Evolutionary conservation across 352 stramenopile species (phyloP).

Genomic region (Globisporangium rhizosaccharum): DNA sequence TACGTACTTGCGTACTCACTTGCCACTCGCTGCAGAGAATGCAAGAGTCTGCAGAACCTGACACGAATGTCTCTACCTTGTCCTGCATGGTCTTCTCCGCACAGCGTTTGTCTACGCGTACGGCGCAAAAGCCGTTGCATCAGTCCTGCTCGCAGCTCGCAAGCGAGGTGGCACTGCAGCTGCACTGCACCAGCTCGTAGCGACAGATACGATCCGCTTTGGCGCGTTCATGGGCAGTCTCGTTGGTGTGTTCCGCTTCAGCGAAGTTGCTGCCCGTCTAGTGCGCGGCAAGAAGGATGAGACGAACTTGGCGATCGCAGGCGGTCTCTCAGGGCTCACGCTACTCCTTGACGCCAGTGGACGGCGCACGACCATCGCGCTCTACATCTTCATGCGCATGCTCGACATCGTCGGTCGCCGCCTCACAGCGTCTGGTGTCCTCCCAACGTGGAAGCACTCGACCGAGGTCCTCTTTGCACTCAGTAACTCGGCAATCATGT

Average conservation of each 20-base stretch:
- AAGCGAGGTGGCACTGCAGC: conserved; percentile 70
- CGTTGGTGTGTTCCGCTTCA: conserved; percentile 64
- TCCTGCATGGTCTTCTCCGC: background rate
- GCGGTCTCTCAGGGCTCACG: conserved; percentile 51
- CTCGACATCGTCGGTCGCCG: conserved; percentile 76
- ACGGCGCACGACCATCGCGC: conserved; percentile 60
- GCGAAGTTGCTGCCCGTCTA: conserved; percentile 45
- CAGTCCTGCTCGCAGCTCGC: conserved; percentile 63
- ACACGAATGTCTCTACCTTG: background rate
- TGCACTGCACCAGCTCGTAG: conserved; percentile 67
- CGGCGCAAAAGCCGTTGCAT: conserved; percentile 77
- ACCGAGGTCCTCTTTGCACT: conserved; percentile 67
- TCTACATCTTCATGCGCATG: conserved; percentile 87
- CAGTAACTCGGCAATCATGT: conserved; percentile 80
- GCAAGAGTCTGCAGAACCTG: background rate
- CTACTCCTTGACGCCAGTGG: conserved; percentile 64
- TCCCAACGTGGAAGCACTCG: conserved; percentile 59
- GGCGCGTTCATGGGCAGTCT: conserved; percentile 71
- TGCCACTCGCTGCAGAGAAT: background rate
- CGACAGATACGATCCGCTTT: conserved; percentile 76
- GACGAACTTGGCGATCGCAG: conserved; percentile 64
- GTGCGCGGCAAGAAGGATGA: conserved; percentile 41
- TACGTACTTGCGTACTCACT: background rate
- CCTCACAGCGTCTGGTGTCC: conserved; percentile 38
- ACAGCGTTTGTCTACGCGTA: conserved; percentile 68